Base-by-base conservation (phyloP, 1,284 basidiomycete species). In the Sporisorium iseilematis-ciliati region DNA sequence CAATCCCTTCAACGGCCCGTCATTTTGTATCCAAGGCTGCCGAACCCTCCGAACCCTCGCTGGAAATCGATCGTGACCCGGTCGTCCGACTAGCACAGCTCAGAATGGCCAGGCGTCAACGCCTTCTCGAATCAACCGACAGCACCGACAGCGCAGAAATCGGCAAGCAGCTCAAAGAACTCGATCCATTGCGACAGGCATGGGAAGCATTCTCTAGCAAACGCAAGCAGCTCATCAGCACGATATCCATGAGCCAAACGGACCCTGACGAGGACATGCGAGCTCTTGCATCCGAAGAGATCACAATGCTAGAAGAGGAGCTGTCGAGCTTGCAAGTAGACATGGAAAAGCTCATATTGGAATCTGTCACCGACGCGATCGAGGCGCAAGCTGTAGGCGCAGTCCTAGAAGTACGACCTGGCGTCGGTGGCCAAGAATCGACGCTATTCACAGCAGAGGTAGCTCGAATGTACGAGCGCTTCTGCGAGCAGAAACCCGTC, bases 391-490 rank as follows among this genome's bases (percentile, higher is more conserved):
- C 89, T 1, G 87, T 93, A 20, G 92, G 92, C 3, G 92, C 93
- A 0, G 88, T 98, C 59, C 87, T 99, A 62, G 96, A 98, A 77
- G 87, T 99, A 35, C 95, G 96, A 79, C 90, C 94, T 0, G 97
- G 95, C 3, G 94, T 96, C 0, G 97, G 96, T 0, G 96, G 96
- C 0, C 91, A 91, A 4, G 96, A 99, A 86, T 89, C 95, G 0
- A 90, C 90, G 6, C 87, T 97, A 0, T 99, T 98, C 81, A 88
- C 92, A 0, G 89, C 88, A 1, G 92, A 96, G 57, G 85, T 99
- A 45, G 85, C 93, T 41, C 87, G 92, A 31, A 95, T 97, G 91
- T 99, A 98, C 83, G 87, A 88, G 16, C 89, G 92, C 11, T 90
- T 76, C 58, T 81, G 79, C 58, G 73, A 78, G 26, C 68, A 73